phyloP scores from a whole-genome alignment of 805 yeast genomes.

The Nematodospora valgi region DNA sequence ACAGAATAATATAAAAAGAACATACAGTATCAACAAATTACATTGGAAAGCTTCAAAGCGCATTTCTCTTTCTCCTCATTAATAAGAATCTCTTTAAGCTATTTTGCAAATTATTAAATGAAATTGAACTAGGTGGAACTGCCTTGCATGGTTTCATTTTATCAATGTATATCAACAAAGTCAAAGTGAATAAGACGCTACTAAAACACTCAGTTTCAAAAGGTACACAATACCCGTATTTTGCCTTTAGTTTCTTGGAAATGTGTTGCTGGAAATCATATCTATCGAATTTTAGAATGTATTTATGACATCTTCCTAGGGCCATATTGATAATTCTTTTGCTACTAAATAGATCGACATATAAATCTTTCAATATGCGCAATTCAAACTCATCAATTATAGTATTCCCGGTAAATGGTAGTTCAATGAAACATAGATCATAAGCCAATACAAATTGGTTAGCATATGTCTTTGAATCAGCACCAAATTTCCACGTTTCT shows the following conservation, averaged over 20 bases:
- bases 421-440: not conserved
- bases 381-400: slow-evolving; percentile 1
- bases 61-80: too few relatives aligned
- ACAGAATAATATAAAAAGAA: too few relatives aligned
- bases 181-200: not conserved
- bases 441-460: slow-evolving; percentile 1
- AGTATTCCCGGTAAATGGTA: slow-evolving; percentile 1
- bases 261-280: not conserved
- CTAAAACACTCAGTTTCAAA: not conserved
- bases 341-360: not conserved
- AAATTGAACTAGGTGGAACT: too few relatives aligned
- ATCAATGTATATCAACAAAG: not conserved
- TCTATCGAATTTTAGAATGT: not conserved
- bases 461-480: not conserved
- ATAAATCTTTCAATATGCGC: slow-evolving; percentile 1
- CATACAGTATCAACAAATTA: too few relatives aligned
- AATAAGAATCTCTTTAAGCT: too few relatives aligned
- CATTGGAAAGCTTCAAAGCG: too few relatives aligned
- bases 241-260: not conserved
- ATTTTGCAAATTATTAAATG: too few relatives aligned
- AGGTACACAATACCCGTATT: slow-evolving; percentile 1
- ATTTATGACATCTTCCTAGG: not conserved
- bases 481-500: slow-evolving; percentile 1
- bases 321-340: not conserved
- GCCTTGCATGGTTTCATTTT: not conserved